A percentile compares a stretch with the other conserved stretches of the same genome.
These are phyloP conservation scores for Hyaloperonospora brassicae DNA, from an alignment of 352 stramenopile genomes.

Conservation along the genomic window DNA sequence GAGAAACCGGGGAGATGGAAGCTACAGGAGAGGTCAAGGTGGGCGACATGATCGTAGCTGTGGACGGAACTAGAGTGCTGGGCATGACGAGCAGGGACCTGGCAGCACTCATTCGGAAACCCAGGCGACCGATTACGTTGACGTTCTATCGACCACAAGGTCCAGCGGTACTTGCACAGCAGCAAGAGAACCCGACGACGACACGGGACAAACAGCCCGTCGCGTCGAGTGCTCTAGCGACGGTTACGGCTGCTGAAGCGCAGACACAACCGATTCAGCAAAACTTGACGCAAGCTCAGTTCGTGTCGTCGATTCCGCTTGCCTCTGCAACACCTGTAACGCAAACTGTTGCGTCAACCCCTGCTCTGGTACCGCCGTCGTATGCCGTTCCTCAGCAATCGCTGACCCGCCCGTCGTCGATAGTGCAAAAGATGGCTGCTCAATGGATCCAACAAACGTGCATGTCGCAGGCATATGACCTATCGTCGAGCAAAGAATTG, in stretches of 20 bases:
- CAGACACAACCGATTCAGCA: conserved; percentile 4
- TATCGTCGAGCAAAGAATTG: conserved; percentile 9
- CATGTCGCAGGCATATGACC: conserved; percentile 1
- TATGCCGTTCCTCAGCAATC: conserved; percentile 6
- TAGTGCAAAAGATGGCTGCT: conserved; percentile 7
- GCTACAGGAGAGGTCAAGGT: conserved; percentile 36
- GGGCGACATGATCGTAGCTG: conserved; percentile 49
- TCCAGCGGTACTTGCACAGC: conserved; percentile 1
- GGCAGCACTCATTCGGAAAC: conserved; percentile 42
- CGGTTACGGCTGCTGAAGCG: not conserved
- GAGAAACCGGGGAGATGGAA: conserved; percentile 52
- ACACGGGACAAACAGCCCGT: conserved; percentile 1
- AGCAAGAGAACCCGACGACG: not conserved
- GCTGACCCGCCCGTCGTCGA: conserved; percentile 1
- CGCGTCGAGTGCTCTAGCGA: not conserved
- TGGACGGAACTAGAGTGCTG: conserved; percentile 28
- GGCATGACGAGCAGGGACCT: conserved; percentile 36
- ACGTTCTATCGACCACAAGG: conserved; percentile 30
- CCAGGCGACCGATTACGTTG: conserved; percentile 37
- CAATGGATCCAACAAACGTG: conserved; percentile 12
- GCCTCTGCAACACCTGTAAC: conserved; percentile 1
- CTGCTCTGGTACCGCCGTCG: conserved; percentile 7
- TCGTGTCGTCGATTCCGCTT: conserved; percentile 4
- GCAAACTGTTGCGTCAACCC: not conserved
- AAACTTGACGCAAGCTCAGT: conserved; percentile 2